Percentiles rank a stretch among this genome's conserved stretches.
These are phyloP conservation scores for Fallopia convolvulus DNA, from an alignment of 148 eudicot genomes.

Conservation along the genomic window DNA sequence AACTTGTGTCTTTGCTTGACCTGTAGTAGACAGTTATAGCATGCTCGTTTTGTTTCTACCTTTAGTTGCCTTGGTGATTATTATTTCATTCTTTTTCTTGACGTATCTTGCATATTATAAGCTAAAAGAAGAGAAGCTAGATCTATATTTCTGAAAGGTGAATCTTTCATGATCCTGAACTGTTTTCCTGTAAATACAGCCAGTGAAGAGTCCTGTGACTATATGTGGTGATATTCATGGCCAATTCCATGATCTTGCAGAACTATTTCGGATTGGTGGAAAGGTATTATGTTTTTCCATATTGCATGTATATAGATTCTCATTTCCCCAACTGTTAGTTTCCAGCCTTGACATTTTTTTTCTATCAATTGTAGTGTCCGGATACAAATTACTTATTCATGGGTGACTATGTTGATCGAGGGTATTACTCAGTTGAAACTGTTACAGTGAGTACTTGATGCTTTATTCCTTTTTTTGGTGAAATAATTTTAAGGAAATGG, in stretches of 20 bases:
- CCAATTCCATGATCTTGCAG: slow-evolving; percentile 97
- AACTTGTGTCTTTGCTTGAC: background rate
- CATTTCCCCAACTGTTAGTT: background rate
- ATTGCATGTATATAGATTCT: background rate
- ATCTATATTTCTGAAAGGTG: background rate
- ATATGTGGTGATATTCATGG: slow-evolving; percentile 99
- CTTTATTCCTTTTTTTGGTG: background rate
- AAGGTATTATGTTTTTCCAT: slow-evolving; percentile 35
- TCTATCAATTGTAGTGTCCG: slow-evolving; percentile 57
- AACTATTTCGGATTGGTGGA: slow-evolving; percentile 92
- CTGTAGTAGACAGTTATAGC: background rate
- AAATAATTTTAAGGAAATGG: background rate
- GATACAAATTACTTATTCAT: slow-evolving; percentile 92
- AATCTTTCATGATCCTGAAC: background rate
- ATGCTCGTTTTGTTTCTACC: background rate
- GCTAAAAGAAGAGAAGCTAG: background rate
- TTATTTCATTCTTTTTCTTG: background rate
- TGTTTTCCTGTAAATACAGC: slow-evolving; percentile 38
- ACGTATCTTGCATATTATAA: background rate
- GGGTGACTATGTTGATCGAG: slow-evolving; percentile 99
- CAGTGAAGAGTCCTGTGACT: slow-evolving; percentile 95
- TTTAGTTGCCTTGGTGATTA: background rate
- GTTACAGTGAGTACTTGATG: slow-evolving; percentile 59
- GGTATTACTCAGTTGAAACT: slow-evolving; percentile 94
- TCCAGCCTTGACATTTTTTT: slow-evolving; percentile 2